phyloP scores from a whole-genome alignment of 2,329 filamentous ascomycete species.

The Diaporthe aspalathi region DNA sequence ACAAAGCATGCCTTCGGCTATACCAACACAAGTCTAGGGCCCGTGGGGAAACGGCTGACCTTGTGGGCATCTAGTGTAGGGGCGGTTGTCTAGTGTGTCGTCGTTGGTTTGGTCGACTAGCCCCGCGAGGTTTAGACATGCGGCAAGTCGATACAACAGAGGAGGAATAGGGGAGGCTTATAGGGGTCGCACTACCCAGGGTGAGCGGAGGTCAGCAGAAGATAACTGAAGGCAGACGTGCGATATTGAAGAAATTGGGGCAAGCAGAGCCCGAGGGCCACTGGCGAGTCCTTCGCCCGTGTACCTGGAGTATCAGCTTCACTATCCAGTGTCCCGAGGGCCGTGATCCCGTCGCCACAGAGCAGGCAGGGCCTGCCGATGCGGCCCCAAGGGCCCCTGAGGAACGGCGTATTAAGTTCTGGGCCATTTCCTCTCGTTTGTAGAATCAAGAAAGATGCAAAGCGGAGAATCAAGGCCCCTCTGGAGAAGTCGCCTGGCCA shows the following conservation, averaged over 20 bases:
- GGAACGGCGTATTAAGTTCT: not conserved
- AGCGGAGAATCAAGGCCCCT: not conserved
- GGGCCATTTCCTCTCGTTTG: not conserved
- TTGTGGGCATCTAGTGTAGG: not conserved
- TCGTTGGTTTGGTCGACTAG: not conserved
- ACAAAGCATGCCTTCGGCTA: too few relatives aligned
- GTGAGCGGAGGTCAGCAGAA: constrained; percentile 19
- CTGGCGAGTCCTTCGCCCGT: not conserved
- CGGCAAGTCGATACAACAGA: not conserved
- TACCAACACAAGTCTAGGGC: not conserved
- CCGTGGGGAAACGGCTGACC: not conserved
- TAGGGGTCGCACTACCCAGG: not conserved
- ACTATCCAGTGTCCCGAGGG: not conserved
- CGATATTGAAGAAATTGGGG: not conserved
- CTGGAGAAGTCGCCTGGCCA: not conserved
- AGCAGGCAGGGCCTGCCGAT: not conserved
- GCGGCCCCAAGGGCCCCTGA: not conserved
- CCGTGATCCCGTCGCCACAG: not conserved
- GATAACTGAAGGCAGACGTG: not conserved
- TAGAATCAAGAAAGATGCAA: not conserved
- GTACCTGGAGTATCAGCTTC: not conserved
- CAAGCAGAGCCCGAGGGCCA: not conserved
- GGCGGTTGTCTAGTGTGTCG: not conserved
- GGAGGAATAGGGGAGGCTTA: not conserved
- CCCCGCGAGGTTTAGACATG: not conserved